A percentile compares a stretch with the other conserved stretches of the same genome.
Conservation (phyloP, 371 early-diverging fungal genomes). For the Mucor indicus region DNA sequence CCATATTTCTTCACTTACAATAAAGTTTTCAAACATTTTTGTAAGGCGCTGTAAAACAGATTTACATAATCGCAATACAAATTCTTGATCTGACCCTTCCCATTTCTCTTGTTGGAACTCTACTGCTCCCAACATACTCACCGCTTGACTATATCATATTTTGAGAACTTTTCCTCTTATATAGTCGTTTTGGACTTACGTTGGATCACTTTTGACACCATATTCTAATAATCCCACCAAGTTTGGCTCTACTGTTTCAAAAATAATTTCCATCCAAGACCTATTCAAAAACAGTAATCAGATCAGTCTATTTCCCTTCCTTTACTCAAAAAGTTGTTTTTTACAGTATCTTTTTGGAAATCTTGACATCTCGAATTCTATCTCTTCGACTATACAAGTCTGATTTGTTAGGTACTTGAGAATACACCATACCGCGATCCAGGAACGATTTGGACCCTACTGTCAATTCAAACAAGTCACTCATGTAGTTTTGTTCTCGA, state of each 20-base stretch:
- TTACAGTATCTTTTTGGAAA: slow-evolving; percentile 57
- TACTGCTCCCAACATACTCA: slow-evolving; percentile 83
- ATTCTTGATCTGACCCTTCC: slow-evolving; percentile 61
- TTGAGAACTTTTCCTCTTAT: background rate
- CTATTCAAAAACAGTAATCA: slow-evolving; percentile 26
- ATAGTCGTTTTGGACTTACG: slow-evolving; percentile 38
- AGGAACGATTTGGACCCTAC: slow-evolving; percentile 41
- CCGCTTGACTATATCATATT: slow-evolving; percentile 45
- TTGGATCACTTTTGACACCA: slow-evolving; percentile 76
- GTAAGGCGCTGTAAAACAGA: slow-evolving; percentile 62
- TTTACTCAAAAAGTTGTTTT: background rate
- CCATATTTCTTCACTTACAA: slow-evolving; percentile 40
- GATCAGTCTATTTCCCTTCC: background rate
- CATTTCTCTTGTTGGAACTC: slow-evolving; percentile 72
- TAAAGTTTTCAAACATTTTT: slow-evolving; percentile 75
- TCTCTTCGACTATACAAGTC: slow-evolving; percentile 50
- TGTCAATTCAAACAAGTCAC: slow-evolving; percentile 70
- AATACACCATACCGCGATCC: slow-evolving; percentile 41
- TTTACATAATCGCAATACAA: slow-evolving; percentile 63
- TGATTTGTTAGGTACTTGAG: slow-evolving; percentile 38
- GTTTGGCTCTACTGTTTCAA: slow-evolving; percentile 74
- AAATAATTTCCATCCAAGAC: slow-evolving; percentile 79
- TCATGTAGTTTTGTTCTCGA: slow-evolving; percentile 82
- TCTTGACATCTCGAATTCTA: slow-evolving; percentile 62
- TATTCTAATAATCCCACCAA: slow-evolving; percentile 72